Evolutionary conservation across 2,329 filamentous ascomycete genomes (phyloP).

Genomic region (Bipolaris zeicola): DNA sequence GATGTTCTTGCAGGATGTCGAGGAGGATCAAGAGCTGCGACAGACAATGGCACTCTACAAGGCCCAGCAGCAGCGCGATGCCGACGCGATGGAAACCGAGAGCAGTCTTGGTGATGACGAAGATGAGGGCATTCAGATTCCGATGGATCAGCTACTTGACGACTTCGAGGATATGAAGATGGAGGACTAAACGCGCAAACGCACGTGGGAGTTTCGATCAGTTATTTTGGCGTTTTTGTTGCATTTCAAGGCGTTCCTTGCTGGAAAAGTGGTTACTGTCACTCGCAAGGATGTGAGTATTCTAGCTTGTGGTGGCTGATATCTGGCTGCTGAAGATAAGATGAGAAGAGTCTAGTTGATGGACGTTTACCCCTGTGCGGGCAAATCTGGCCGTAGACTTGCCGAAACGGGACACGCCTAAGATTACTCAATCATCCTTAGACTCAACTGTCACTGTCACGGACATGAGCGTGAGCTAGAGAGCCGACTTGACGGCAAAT

Average conservation of each 20-base stretch:
- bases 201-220: neutral
- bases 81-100: constrained; percentile 71
- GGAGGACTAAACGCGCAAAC: constrained; percentile 51
- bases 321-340: neutral
- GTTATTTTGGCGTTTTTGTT: constrained; percentile 8
- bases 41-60: constrained; percentile 88
- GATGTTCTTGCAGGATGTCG: constrained; percentile 94
- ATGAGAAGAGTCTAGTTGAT: neutral
- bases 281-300: neutral
- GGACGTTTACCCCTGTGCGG: neutral
- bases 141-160: constrained; percentile 71
- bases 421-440: neutral
- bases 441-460: neutral
- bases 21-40: constrained; percentile 89
- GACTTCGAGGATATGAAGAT: constrained; percentile 90
- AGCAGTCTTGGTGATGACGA: constrained; percentile 58
- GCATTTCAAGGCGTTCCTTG: constrained; percentile 14
- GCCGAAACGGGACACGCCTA: neutral
- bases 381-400: neutral
- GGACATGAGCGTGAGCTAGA: neutral
- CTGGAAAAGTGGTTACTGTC: constrained; percentile 1
- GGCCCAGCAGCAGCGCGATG: constrained; percentile 60
- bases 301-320: neutral
- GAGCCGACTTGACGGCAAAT: neutral
- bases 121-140: constrained; percentile 61